These are phyloP conservation scores for Phytopythium litorale DNA, from an alignment of 352 stramenopile genomes.

Conservation along the genomic window DNA sequence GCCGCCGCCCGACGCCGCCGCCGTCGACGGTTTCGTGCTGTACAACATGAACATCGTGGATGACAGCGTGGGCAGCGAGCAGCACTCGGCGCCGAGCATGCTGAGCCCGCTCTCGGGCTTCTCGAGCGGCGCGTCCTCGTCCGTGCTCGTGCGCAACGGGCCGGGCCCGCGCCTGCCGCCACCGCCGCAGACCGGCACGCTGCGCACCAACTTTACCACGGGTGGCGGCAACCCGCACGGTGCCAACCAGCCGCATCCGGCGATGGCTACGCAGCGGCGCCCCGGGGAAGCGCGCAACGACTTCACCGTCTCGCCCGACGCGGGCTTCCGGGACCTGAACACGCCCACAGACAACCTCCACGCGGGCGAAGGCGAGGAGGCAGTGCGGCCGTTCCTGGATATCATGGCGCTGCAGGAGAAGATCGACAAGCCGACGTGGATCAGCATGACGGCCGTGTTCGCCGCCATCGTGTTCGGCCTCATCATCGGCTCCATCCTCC, in stretches of 20 bases:
- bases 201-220: conserved; percentile 73
- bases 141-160: conserved; percentile 23
- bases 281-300: conserved; percentile 7
- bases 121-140: conserved; percentile 28
- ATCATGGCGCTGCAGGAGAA: conserved; percentile 32
- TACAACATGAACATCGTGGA: conserved; percentile 49
- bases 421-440: conserved; percentile 24
- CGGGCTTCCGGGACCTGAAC: conserved; percentile 49
- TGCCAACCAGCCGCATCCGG: conserved; percentile 8
- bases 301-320: conserved; percentile 32
- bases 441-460: conserved; percentile 51
- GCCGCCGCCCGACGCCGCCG: background rate
- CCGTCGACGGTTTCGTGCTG: conserved; percentile 29
- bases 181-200: conserved; percentile 39
- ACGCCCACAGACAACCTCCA: conserved; percentile 27
- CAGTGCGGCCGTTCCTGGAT: conserved; percentile 21
- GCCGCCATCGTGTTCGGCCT: conserved; percentile 39
- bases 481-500: conserved; percentile 40
- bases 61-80: conserved; percentile 29
- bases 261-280: conserved; percentile 12
- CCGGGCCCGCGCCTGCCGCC: conserved; percentile 28
- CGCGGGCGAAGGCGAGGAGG: conserved; percentile 10
- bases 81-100: conserved; percentile 29
- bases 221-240: conserved; percentile 13
- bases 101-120: conserved; percentile 36